A percentile compares a stretch with the other conserved stretches of the same genome.
These are phyloP conservation scores for Fusarium succisae DNA, from an alignment of 2,329 filamentous ascomycete species.

Conservation along the genomic window DNA sequence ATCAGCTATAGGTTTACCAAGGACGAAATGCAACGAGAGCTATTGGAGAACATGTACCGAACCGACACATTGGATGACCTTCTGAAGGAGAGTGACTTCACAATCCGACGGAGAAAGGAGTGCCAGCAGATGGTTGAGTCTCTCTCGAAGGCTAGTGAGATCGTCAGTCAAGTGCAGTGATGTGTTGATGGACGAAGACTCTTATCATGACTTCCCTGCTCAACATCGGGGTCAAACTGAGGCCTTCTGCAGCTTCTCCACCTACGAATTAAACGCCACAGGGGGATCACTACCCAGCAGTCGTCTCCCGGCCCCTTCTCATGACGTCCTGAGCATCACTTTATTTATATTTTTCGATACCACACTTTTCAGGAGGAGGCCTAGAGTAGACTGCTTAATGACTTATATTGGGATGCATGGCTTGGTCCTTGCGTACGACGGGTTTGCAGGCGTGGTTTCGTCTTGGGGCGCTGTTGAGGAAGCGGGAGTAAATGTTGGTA, in stretches of 20 bases:
- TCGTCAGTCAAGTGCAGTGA: slow-evolving; percentile 84
- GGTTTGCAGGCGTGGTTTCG: background rate
- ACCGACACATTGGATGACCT: slow-evolving; percentile 89
- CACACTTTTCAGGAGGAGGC: slow-evolving; percentile 45
- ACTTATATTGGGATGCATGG: slow-evolving; percentile 37
- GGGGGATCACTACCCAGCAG: slow-evolving; percentile 12
- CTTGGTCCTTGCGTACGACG: slow-evolving; percentile 5
- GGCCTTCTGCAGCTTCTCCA: slow-evolving; percentile 14
- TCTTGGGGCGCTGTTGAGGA: slow-evolving; percentile 14
- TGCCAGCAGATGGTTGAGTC: slow-evolving; percentile 99
- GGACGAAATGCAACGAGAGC: slow-evolving; percentile 97
- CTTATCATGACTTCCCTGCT: slow-evolving; percentile 23
- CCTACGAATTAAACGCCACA: slow-evolving; percentile 9
- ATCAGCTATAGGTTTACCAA: slow-evolving; percentile 77
- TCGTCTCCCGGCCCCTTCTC: slow-evolving; percentile 12
- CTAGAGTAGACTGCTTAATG: slow-evolving; percentile 50
- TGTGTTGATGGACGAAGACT: slow-evolving; percentile 10
- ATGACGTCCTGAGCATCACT: slow-evolving; percentile 31
- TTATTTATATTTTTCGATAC: slow-evolving; percentile 50
- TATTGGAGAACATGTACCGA: slow-evolving; percentile 97
- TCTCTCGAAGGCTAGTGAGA: slow-evolving; percentile 88
- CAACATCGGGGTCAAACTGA: slow-evolving; percentile 17
- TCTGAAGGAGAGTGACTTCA: slow-evolving; percentile 98
- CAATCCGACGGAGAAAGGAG: slow-evolving; percentile 91
- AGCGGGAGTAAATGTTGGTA: slow-evolving; percentile 26